Evolutionary conservation across 1,284 basidiomycete species (phyloP), one percentile per base, ranked within the genome.

Genomic region (Fomitiporia mediterranea): DNA sequence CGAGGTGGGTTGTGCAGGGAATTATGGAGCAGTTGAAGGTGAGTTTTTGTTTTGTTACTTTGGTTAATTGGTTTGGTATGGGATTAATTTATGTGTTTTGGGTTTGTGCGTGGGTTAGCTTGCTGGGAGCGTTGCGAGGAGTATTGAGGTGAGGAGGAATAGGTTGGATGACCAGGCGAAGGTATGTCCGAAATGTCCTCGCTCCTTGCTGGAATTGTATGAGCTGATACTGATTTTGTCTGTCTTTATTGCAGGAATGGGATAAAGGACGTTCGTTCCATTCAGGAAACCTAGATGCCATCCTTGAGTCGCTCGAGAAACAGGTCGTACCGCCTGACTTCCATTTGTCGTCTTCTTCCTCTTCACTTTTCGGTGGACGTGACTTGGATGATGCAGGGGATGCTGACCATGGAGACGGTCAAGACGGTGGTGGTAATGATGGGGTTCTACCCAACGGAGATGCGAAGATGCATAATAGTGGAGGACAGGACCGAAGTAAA

Each of bases 261-360:
- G 89, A 91, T 63, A 63, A 67, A 5, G 67, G 79, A 17, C 79
- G 87, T 17, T 72, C 69, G 5, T 77, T 82, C 65, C 80, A 81
- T 38, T 77, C 79, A 11, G 73, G 78, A 23, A 76, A 79, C 1
- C 76, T 91, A 3, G 89, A 91, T 62, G 64, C 66, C 25, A 76
- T 89, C 30, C 76, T 91, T 6, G 88, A 91, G 57, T 79, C 81
- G 2, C 77, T 91, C 5, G 83, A 86, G 17, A 67, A 75, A 0
- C 87, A 89, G 58, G 70, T 80, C 34, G 88, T 91, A 6, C 88
- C 89, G 0, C 83, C 85, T 1, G 83, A 82, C 49, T 90, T 91
- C 65, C 81, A 91, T 67, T 76, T 85, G 62, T 75, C 75, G 27
- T 81, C 78, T 5, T 70, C 80, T 15, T 84, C 80, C 60, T 84